Evolutionary conservation across 306 rosid species (phyloP).

Genomic region (Glycine tomentella): DNA sequence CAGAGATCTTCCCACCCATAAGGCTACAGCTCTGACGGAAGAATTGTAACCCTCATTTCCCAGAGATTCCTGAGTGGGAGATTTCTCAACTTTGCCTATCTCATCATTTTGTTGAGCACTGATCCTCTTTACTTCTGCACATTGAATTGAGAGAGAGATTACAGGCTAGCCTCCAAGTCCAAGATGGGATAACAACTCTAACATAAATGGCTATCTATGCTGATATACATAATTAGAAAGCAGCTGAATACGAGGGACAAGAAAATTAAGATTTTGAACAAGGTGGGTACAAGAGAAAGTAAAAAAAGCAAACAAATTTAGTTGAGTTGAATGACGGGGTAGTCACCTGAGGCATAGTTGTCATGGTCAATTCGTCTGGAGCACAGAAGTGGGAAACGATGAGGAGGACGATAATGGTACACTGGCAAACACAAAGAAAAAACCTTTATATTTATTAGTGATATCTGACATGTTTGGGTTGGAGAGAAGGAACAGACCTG

Average conservation of each 20-base stretch:
- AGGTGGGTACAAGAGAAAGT: no score
- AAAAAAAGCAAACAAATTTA: no score
- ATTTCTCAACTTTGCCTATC: conserved; percentile 37
- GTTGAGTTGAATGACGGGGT: not conserved
- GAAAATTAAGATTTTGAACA: no score
- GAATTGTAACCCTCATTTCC: conserved; percentile 58
- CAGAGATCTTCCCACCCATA: conserved; percentile 72
- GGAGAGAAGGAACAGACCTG: conserved; percentile 50
- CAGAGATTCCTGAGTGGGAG: conserved; percentile 45
- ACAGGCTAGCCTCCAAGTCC: not conserved
- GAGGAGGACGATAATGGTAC: conserved; percentile 49
- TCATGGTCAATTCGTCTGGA: conserved; percentile 60
- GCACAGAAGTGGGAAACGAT: conserved; percentile 49
- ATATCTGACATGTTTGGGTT: not conserved
- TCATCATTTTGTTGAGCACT: conserved; percentile 53
- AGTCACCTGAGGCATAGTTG: conserved; percentile 64
- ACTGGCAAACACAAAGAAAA: conserved; percentile 51
- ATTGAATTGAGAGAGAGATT: not conserved
- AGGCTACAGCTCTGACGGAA: conserved; percentile 73
- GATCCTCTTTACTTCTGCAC: conserved; percentile 62
- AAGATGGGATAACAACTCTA: no score
- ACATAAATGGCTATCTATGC: no score
- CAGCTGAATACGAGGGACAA: no score
- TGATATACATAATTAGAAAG: no score
- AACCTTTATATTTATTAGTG: not conserved